phyloP scores from a whole-genome alignment of 441 rosid species.

The Omphalea diandra region DNA sequence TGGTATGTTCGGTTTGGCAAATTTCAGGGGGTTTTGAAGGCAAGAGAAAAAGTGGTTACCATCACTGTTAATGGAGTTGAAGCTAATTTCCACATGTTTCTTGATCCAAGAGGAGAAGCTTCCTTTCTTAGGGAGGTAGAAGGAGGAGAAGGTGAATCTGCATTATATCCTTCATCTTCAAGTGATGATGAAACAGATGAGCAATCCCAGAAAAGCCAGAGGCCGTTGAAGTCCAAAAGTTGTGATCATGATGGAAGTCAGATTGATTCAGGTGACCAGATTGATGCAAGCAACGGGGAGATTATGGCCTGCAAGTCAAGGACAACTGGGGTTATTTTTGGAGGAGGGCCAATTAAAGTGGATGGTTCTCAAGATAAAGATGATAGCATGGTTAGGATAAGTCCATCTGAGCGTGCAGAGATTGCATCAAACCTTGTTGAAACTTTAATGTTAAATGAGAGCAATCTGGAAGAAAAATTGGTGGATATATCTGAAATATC shows the following conservation, averaged over 20 bases:
- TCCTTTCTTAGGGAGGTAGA: constrained; percentile 77
- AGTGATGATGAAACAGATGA: constrained; percentile 63
- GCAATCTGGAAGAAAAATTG: constrained; percentile 31
- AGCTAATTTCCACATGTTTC: constrained; percentile 73
- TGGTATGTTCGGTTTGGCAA: constrained; percentile 97
- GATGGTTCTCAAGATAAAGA: constrained; percentile 31
- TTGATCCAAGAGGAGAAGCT: constrained; percentile 93
- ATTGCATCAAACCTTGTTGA: constrained; percentile 67
- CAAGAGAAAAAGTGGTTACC: constrained; percentile 56
- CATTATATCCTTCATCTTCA: constrained; percentile 43
- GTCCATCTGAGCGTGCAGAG: constrained; percentile 77
- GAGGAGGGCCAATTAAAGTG: constrained; percentile 51
- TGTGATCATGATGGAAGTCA: constrained; percentile 42
- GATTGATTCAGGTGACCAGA: constrained; percentile 27
- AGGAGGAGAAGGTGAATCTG: constrained; percentile 48
- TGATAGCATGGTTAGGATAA: constrained; percentile 40
- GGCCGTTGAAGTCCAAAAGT: constrained; percentile 51
- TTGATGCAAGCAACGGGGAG: constrained; percentile 37
- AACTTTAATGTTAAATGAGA: constrained; percentile 27
- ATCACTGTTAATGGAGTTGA: constrained; percentile 71
- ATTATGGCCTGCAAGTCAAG: constrained; percentile 46
- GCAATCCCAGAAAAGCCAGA: constrained; percentile 30
- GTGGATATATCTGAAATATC: constrained; percentile 36
- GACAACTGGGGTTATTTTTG: constrained; percentile 69
- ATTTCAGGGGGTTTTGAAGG: constrained; percentile 95